These are phyloP conservation scores for Xylaria sp. DNA, from an alignment of 495 filamentous ascomycete genomes.

Conservation along the genomic window DNA sequence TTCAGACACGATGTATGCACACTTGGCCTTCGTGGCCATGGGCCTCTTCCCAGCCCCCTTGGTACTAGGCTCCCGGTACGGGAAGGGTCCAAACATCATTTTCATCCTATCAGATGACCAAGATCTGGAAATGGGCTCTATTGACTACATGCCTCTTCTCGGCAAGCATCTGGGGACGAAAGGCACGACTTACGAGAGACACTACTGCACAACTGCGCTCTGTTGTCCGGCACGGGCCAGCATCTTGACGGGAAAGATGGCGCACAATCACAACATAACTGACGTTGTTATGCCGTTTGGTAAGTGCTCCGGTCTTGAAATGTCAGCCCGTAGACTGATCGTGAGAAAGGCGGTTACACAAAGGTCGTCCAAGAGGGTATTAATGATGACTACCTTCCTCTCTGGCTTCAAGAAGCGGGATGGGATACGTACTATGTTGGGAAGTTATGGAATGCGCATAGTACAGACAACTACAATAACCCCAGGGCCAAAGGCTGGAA, in stretches of 20 bases:
- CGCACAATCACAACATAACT: slow-evolving; percentile 68
- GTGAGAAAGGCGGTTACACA: slow-evolving; percentile 58
- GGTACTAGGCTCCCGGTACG: background rate
- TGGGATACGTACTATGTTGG: slow-evolving; percentile 67
- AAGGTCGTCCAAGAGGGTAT: slow-evolving; percentile 63
- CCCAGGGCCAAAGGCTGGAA: slow-evolving; percentile 55
- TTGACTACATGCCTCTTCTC: slow-evolving; percentile 53
- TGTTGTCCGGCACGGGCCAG: slow-evolving; percentile 61
- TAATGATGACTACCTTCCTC: slow-evolving; percentile 62
- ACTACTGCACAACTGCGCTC: slow-evolving; percentile 56
- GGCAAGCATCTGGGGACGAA: slow-evolving; percentile 44
- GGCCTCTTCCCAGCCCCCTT: background rate
- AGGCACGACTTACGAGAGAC: slow-evolving; percentile 53
- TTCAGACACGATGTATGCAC: background rate
- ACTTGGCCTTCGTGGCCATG: background rate
- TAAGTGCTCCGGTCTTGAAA: slow-evolving; percentile 27
- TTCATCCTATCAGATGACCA: slow-evolving; percentile 62
- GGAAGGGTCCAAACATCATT: slow-evolving; percentile 50
- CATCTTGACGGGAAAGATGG: slow-evolving; percentile 60
- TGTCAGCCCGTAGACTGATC: background rate
- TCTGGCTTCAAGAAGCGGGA: slow-evolving; percentile 64
- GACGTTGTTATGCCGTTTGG: slow-evolving; percentile 60
- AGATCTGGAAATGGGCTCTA: slow-evolving; percentile 53
- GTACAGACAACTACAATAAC: slow-evolving; percentile 51
- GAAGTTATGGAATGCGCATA: slow-evolving; percentile 64